These are phyloP conservation scores for Diplocarpon mali DNA, from an alignment of 2,329 filamentous ascomycete species.

Conservation along the genomic window DNA sequence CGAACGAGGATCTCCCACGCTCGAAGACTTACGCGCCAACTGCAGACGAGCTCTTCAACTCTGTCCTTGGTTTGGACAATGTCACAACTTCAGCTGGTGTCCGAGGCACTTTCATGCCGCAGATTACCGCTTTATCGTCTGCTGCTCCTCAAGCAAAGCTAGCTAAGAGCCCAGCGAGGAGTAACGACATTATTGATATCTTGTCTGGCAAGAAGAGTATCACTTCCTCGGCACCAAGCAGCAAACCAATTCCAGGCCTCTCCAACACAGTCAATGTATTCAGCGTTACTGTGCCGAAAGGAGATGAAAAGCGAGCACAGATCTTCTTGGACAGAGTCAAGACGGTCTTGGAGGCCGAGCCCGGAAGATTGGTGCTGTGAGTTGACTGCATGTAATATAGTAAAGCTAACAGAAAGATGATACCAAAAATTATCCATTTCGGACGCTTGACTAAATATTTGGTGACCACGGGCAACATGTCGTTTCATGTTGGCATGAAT, in stretches of 20 bases:
- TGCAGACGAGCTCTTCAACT: conserved; percentile 77
- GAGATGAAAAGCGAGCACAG: conserved; percentile 71
- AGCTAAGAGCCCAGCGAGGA: conserved; percentile 30
- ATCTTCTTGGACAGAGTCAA: conserved; percentile 83
- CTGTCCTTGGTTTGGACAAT: conserved; percentile 62
- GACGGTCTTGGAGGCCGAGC: conserved; percentile 68
- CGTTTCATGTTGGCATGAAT: no score
- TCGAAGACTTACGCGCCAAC: conserved; percentile 54
- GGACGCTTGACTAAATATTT: no score
- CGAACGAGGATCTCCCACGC: conserved; percentile 75
- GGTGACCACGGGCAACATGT: no score
- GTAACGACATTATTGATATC: conserved; percentile 74
- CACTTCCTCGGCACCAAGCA: conserved; percentile 18
- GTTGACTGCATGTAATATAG: conserved; percentile 11
- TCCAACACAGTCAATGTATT: conserved; percentile 63
- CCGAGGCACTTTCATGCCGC: conserved; percentile 58
- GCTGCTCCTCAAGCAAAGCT: conserved; percentile 29
- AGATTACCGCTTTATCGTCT: conserved; percentile 50
- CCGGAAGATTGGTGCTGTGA: conserved; percentile 60
- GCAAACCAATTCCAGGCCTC: conserved; percentile 34
- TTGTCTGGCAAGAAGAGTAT: conserved; percentile 41
- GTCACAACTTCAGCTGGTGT: conserved; percentile 39
- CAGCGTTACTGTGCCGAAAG: conserved; percentile 65
- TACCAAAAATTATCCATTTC: background rate
- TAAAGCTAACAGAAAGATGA: conserved; percentile 12